Conservation (phyloP, 176 grass and related monocot genomes). For the Oryza brachyantha region DNA sequence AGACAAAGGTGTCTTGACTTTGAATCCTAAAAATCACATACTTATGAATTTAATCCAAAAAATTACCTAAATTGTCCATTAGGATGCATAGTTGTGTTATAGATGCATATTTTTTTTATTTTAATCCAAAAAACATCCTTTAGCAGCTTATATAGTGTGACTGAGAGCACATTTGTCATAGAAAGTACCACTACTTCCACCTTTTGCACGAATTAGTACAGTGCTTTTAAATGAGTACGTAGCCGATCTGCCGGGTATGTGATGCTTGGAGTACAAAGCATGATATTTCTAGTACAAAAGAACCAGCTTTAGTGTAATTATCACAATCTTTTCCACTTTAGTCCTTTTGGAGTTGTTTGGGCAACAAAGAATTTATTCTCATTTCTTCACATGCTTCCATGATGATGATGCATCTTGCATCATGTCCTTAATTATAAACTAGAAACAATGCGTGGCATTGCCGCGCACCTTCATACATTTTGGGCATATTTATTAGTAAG, state of each 20-base stretch:
- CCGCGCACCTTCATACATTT: too few relatives aligned
- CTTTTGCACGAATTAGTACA: neutral
- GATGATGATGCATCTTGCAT: neutral
- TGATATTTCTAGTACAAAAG: neutral
- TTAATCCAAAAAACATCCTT: too few relatives aligned
- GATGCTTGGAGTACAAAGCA: slow-evolving; percentile 26
- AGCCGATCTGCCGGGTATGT: neutral
- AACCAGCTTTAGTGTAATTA: neutral
- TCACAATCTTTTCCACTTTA: neutral
- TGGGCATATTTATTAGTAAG: too few relatives aligned
- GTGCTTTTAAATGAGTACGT: too few relatives aligned
- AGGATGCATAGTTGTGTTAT: too few relatives aligned
- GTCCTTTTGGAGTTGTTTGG: neutral
- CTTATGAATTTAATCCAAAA: too few relatives aligned
- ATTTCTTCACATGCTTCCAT: slow-evolving; percentile 7
- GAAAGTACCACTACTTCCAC: neutral
- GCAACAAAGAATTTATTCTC: neutral
- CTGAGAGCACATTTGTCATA: neutral
- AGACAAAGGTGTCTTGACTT: too few relatives aligned
- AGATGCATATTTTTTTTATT: too few relatives aligned
- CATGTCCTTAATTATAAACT: too few relatives aligned
- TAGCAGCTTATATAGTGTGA: neutral
- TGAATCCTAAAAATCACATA: too few relatives aligned
- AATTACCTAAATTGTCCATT: too few relatives aligned
- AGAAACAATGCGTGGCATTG: too few relatives aligned